Base-by-base conservation (phyloP, 495 filamentous ascomycete genomes). In the Podospora tetraspora region DNA sequence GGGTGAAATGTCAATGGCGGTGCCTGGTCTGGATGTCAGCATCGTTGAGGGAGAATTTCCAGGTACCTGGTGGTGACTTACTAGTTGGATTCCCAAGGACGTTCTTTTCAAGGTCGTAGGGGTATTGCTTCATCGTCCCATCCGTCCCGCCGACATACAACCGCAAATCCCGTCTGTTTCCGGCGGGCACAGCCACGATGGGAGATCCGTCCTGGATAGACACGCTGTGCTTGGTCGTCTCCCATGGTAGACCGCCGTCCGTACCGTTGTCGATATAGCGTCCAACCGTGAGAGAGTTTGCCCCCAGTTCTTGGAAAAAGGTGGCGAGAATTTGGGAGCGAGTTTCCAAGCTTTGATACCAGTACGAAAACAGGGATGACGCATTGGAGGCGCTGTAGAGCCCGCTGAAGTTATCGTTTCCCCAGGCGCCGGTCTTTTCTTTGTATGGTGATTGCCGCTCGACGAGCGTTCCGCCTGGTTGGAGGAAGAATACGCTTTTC, bases 371-470 rank as follows among this genome's bases (percentile, higher is more conserved):
- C 6, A 71, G 13, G 3, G 69, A 69, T 7, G 69, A 71, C 2
- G 32, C 37, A 16, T 19, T 32, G 8, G 69, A 68, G 9, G 66
- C 29, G 7, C 59, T 65, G 56, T 71, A 68, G 11, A 61, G 56
- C 7, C 69, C 65, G 56, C 43, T 65, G 58, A 66, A 64, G 30
- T 69, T 66, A 12, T 69, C 63, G n/a, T 69, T 62, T 8, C 68
- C 68, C 66, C 62, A 67, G 0, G 61, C 24, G 9, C 37, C 37
- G n/a, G 19, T 32, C 9, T 13, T n/a, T 10, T 61, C 64, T 60
- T 70, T 70, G 57, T 66, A 66, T 11, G 68, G 68, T 3, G 68
- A 70, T 25, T 66, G 63, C 4, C 68, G 63, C 43, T 70, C 68
- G 0, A 37, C 34, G 16, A 70, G n/a, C 5, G 30, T 66, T 10